phyloP scores from a whole-genome alignment of 345 rosid species.

The Eutrema yunnanense region DNA sequence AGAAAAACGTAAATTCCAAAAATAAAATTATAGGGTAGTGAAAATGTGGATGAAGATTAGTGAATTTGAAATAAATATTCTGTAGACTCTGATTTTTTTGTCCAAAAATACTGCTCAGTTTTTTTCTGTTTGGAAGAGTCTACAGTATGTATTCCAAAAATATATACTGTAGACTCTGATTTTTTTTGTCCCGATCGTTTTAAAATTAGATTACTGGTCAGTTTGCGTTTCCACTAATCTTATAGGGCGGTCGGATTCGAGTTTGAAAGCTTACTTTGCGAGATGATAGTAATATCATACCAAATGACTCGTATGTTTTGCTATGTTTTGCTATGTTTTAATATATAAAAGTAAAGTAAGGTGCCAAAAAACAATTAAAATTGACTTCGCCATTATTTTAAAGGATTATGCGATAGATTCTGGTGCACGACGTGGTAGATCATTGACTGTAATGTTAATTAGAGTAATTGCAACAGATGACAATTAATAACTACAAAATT shows the following conservation, averaged over 20 bases:
- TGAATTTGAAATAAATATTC: too few relatives aligned
- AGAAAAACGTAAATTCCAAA: too few relatives aligned
- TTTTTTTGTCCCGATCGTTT: too few relatives aligned
- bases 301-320: neutral
- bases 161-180: too few relatives aligned
- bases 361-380: neutral
- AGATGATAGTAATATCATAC: neutral
- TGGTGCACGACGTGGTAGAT: slow-evolving; percentile 15
- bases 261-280: neutral
- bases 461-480: too few relatives aligned
- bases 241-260: neutral
- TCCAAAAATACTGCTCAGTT: too few relatives aligned
- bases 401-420: slow-evolving; percentile 10
- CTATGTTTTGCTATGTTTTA: neutral
- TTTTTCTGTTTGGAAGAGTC: too few relatives aligned
- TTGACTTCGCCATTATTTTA: slow-evolving; percentile 11
- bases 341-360: neutral
- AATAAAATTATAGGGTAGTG: too few relatives aligned
- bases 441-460: slow-evolving; percentile 9
- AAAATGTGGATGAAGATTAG: too few relatives aligned
- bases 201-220: neutral
- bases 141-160: too few relatives aligned
- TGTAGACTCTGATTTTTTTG: too few relatives aligned
- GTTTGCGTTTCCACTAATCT: neutral
- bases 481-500: too few relatives aligned